Evolutionary conservation across 345 rosid genomes (phyloP), one percentile per base, ranked within the genome.

Genomic region (Combretum micranthum): DNA sequence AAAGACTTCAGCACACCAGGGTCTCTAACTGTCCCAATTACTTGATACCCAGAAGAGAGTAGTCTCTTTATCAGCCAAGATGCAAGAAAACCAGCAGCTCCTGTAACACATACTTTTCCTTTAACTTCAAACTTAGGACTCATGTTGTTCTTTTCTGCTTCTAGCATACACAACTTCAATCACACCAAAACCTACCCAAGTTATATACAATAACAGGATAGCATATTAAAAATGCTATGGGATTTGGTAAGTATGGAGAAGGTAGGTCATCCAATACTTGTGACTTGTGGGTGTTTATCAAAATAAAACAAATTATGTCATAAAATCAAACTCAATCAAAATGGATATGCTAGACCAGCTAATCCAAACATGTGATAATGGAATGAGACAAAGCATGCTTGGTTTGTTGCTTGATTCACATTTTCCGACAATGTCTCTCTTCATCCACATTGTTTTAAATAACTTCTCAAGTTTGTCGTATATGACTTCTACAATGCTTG

Each of bases 1-100:
- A 15, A 15, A 17, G 10, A 46, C 49, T 15, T 46, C 11, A 46
- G n/a, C 46, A 9, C 15, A 77, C 91, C 90, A 67, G 96, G 93
- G 60, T 84, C 95, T 74, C 92, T 70, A 53, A 92, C 93, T 1
- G 98, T 92, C 61, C 96, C 98, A n/a, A 66, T 66, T 53, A 88
- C 90, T 54, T 84, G 83, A 69, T 91, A 91, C 8, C 94, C 98
- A 0, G 79, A 73, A 18, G 63, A 65, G 50, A 87, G 91, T 45
- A 91, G 89, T 21, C 93, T 78, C 80, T 88, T 92, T 37, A 86
- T 76, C 20, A 92, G 84, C 96, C 95, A 92, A 51, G 96, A 84
- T 44, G 98, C 96, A 21, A 92, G 71, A 70, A 74, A 92, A 22
- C 98, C 98, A 47, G 98, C 71, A 59, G 95, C 92, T 3, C 96